Base-by-base conservation (phyloP, 352 stramenopile species). In the Globisporangium nagaii region DNA sequence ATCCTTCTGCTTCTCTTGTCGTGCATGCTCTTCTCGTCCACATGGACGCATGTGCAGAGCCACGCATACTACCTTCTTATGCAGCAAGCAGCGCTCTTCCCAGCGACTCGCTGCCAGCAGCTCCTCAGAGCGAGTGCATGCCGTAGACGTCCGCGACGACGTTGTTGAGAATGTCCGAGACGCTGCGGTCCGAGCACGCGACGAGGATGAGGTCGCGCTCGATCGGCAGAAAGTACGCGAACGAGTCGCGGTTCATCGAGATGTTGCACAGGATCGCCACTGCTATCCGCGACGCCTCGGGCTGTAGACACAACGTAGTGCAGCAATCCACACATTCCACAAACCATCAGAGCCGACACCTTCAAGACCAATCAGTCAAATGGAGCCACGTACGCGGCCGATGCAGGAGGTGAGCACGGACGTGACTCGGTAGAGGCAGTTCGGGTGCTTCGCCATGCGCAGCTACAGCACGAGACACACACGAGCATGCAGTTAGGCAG, bases 161-260 rank as follows among this genome's bases (percentile, higher is more conserved):
- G 60, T 90, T 93, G 52, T 79, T 88, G 40, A 93, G 72, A 52
- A 93, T 84, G 40, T 90, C 79, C 15, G 79, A 75, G 15, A 93
- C 79, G 44, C 80, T 93, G 28, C 73, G 67, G 50, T 93, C 83
- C 17, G 79, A 88, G 46, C 77, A 89, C 9, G 79, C 75, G 2
- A 88, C 73, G 6, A 90, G 63, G 36, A 88, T 68, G 48, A 93
- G 66, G 39, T 88, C 79, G 32, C 79, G 84, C 56, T 93, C 83
- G 48, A 93, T 77, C n/a, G 79, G 57, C 39, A 93, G 28, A 53
- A 90, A 93, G 62, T 84, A 88, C 60, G 76, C 65, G 41, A 90
- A 88, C 54, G 83, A 88, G 10, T 66, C 61, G 39, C 78, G 79
- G 60, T 87, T 80, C 76, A 90, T 88, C 28, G 79, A 88, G 31